Evolutionary conservation across 495 filamentous ascomycete genomes (phyloP), one percentile per base, ranked within the genome.

Genomic region (Pseudomonodictys pantanalensis): DNA sequence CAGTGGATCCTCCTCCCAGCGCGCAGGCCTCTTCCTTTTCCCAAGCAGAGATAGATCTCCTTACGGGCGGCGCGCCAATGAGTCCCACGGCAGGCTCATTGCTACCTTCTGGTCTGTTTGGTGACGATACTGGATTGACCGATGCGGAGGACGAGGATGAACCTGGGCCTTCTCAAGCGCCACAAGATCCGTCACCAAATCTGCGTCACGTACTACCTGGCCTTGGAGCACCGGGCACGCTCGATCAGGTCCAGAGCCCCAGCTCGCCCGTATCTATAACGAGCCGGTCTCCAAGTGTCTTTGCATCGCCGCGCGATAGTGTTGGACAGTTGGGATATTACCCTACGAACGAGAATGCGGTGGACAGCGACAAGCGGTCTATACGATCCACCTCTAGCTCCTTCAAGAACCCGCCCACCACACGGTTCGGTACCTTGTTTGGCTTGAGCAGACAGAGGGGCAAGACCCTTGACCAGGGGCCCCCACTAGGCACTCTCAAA

Each of bases 61-160:
- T 75, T 0, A 74, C 68, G 6, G 69, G 69, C 11, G 72, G 70
- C n/a, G 71, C 67, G 8, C 67, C 70, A 0, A 75, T 74, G 71
- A 69, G 64, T 47, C 73, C 73, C 9, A 64, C 70, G 18, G 71
- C 72, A 25, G 72, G 71, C 18, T 64, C 71, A 10, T 62, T 76
- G 10, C 55, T 76, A 8, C 73, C 73, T 2, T 71, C 72, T 11
- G 73, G 66, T 28, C 64, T 76, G n/a, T 69, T 76, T 53, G 69
- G 64, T 3, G 69, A 72, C 29, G 72, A 74, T 44, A 47, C 55
- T 0, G 64, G 55, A 17, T 26, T 50, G 42, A 67, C 53, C 5
- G 66, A 61, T 49, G 20, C 43, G 3, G 63, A 62, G 25, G 58
- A 62, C 24, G 63, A 64, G 20, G 44, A 58, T 47, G 66, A 58